Percentiles rank a stretch among this genome's conserved stretches.
These are phyloP conservation scores for Clarireedia sp. DNA, from an alignment of 2,329 filamentous ascomycete species.

Conservation along the genomic window DNA sequence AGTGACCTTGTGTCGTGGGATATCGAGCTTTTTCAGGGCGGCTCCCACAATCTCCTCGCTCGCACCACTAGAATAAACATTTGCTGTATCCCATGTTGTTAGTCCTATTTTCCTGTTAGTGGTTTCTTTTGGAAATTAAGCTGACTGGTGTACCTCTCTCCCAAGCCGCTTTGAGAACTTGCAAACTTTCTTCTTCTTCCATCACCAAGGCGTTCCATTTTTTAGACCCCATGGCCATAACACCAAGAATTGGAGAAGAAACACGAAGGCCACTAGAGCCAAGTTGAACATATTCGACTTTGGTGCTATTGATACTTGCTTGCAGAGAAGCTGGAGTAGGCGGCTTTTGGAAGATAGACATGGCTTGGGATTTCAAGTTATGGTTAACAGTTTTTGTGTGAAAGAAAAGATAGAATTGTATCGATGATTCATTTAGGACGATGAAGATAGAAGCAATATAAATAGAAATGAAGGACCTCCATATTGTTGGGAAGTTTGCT, in stretches of 20 bases:
- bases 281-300: conserved; percentile 42
- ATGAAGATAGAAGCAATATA: no score
- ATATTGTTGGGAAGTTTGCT: no score
- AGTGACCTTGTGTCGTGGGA: conserved; percentile 47
- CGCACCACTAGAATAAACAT: conserved; percentile 46
- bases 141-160: conserved; percentile 1
- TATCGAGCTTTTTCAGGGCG: conserved; percentile 49
- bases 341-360: background rate
- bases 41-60: conserved; percentile 47
- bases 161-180: conserved; percentile 12
- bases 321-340: conserved; percentile 7
- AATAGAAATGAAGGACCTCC: no score
- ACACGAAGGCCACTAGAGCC: conserved; percentile 54
- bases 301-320: conserved; percentile 31
- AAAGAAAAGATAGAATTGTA: background rate
- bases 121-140: background rate
- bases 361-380: background rate
- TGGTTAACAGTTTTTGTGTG: background rate
- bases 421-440: no score
- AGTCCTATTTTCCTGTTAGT: background rate
- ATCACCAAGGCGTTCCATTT: conserved; percentile 45
- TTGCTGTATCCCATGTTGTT: conserved; percentile 44
- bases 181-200: conserved; percentile 41
- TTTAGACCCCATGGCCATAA: conserved; percentile 41
- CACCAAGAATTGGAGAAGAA: conserved; percentile 54